Base-by-base conservation (phyloP, 2,329 filamentous ascomycete species). In the Diaporthe humulicola region DNA sequence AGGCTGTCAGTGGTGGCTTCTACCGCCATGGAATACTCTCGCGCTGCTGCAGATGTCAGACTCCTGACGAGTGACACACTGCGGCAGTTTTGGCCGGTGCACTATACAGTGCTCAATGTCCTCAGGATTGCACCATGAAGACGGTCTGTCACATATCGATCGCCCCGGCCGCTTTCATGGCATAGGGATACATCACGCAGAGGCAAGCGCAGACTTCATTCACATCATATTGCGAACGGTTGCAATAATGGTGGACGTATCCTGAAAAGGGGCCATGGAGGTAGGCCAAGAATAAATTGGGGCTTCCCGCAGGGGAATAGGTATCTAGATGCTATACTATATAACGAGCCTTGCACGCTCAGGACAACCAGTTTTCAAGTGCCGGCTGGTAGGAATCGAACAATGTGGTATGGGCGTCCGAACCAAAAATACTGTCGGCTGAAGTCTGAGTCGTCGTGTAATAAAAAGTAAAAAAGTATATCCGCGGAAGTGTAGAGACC, bases 301-400 rank as follows among this genome's bases (percentile, higher is more conserved):
- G 61, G 58, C 71, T 69, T 74, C 57, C 74, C 71, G 71, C 72
- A 67, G 71, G 71, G 71, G 74, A 67, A 74, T 38, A 74, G 74
- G 74, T 75, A 74, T 75, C 74, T 75, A 75, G 57, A 71, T 75
- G 74, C 74, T 70, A 67, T 58, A 64, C 40, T 74, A 61, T 69
- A 45, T 54, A 69, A 74, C 42, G 71, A 71, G 72, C 70, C 30
- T 25, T 54, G 70, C 57, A 54, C 48, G 74, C 45, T 66, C 70
- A 36, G 45, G 38, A 67, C 50, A 66, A 70, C 22, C 50, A 38
- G 38, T 71, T 58, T 60, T 36, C 52, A 70, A 70, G 25, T 75
- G 57, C 60, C 54, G 74, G 25, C 57, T 60, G 57, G 33, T 42
- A 58, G 28, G 30, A 70, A 54, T 56, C 50, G 58, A 66, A 69